Evolutionary conservation across 169 alveolate genomes (phyloP).

Genomic region (Babesia ovis): DNA sequence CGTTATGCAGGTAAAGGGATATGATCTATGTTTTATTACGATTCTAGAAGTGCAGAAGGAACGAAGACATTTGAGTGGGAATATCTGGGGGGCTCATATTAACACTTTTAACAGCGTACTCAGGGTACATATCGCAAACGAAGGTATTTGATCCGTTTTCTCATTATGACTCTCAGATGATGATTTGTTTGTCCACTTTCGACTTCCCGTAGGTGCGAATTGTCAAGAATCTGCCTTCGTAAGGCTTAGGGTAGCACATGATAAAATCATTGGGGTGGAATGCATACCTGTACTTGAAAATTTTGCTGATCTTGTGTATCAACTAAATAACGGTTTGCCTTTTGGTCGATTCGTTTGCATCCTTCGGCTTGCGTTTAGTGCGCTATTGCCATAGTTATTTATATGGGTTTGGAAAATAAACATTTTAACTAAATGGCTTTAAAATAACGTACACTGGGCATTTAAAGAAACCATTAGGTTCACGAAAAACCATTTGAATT

Average conservation of each 20-base stretch:
- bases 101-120: background rate
- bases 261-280: conserved; percentile 28
- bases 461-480: too few species aligned
- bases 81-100: background rate
- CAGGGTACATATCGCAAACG: background rate
- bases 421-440: too few species aligned
- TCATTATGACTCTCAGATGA: background rate
- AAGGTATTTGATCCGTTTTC: background rate
- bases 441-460: too few species aligned
- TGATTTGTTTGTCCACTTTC: background rate
- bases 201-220: background rate
- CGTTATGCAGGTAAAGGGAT: background rate
- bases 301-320: conserved; percentile 9
- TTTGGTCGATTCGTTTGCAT: conserved; percentile 52
- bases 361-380: too few species aligned
- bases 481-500: too few species aligned
- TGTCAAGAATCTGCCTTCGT: background rate
- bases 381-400: too few species aligned
- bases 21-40: background rate
- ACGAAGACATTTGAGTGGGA: background rate
- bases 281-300: conserved; percentile 37
- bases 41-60: background rate
- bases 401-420: too few species aligned
- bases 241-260: background rate
- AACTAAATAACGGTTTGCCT: conserved; percentile 39